Conservation (phyloP, 345 rosid species). For the Camelina neglecta region DNA sequence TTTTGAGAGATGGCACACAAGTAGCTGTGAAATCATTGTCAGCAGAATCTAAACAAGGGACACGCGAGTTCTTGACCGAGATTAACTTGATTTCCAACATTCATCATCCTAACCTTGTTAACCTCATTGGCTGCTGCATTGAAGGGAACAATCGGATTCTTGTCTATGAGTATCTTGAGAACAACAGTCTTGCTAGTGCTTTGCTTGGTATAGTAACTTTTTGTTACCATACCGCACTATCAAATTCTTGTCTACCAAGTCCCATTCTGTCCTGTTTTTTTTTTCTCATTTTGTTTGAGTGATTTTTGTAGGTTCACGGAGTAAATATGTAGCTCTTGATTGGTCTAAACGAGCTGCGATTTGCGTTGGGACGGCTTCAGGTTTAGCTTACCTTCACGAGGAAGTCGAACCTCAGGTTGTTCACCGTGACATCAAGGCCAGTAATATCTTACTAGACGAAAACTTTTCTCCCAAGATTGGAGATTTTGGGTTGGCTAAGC, state of each 20-base stretch:
- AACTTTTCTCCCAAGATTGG: conserved; percentile 89
- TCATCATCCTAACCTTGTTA: conserved; percentile 88
- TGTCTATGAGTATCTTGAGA: conserved; percentile 87
- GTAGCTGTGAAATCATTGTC: conserved; percentile 83
- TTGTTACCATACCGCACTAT: not conserved
- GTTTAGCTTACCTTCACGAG: conserved; percentile 88
- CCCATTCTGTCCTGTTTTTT: not conserved
- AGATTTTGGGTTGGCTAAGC: conserved; percentile 96
- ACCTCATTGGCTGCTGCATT: conserved; percentile 81
- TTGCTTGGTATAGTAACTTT: conserved; percentile 59
- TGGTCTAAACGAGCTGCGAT: conserved; percentile 84
- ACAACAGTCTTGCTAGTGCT: conserved; percentile 75
- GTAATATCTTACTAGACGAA: conserved; percentile 86
- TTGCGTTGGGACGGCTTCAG: conserved; percentile 83
- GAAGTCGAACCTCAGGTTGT: conserved; percentile 83
- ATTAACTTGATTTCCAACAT: conserved; percentile 69
- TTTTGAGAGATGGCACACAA: conserved; percentile 58
- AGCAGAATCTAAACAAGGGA: conserved; percentile 77
- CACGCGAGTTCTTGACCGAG: conserved; percentile 78
- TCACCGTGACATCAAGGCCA: conserved; percentile 95
- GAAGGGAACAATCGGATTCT: conserved; percentile 67
- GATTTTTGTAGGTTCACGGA: conserved; percentile 52
- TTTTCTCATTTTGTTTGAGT: conserved; percentile 4
- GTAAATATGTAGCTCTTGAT: conserved; percentile 52
- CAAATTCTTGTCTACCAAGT: not conserved